phyloP scores from a whole-genome alignment of 2,329 filamentous ascomycete species.

The Phyllosticta paracitricarpa region DNA sequence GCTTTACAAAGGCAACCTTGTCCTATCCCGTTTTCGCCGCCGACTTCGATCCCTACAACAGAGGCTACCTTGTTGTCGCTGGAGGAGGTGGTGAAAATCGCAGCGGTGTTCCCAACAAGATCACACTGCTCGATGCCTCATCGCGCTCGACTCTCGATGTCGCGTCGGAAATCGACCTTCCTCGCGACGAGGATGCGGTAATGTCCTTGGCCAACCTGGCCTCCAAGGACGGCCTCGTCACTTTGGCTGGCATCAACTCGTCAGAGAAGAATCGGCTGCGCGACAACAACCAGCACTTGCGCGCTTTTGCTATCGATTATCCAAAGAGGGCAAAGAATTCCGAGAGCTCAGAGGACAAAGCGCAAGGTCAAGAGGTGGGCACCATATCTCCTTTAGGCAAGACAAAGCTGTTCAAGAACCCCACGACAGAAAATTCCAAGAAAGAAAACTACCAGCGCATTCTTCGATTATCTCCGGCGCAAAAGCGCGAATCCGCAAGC shows the following conservation, averaged over 20 bases:
- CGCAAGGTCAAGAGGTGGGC: constrained; percentile 20
- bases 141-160: constrained; percentile 52
- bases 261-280: constrained; percentile 60
- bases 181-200: constrained; percentile 79
- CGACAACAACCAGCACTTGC: constrained; percentile 75
- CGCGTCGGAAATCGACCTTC: constrained; percentile 66
- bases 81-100: constrained; percentile 68
- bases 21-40: constrained; percentile 79
- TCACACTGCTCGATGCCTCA: constrained; percentile 65
- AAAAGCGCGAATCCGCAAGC: constrained; percentile 38
- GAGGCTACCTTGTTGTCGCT: constrained; percentile 66
- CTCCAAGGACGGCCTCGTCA: constrained; percentile 44
- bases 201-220: constrained; percentile 66
- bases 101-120: constrained; percentile 78
- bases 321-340: constrained; percentile 33
- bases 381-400: constrained; percentile 40
- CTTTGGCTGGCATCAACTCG: constrained; percentile 75
- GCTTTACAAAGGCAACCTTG: constrained; percentile 54
- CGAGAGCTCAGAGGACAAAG: constrained; percentile 22
- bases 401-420: constrained; percentile 40
- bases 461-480: constrained; percentile 46
- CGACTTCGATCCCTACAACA: constrained; percentile 76
- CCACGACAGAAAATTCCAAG: constrained; percentile 29
- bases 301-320: constrained; percentile 58
- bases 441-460: constrained; percentile 52